Percentiles rank a stretch among this genome's conserved stretches.
phyloP scores from a whole-genome alignment of 306 rosid genomes.

The Medicago arabica region DNA sequence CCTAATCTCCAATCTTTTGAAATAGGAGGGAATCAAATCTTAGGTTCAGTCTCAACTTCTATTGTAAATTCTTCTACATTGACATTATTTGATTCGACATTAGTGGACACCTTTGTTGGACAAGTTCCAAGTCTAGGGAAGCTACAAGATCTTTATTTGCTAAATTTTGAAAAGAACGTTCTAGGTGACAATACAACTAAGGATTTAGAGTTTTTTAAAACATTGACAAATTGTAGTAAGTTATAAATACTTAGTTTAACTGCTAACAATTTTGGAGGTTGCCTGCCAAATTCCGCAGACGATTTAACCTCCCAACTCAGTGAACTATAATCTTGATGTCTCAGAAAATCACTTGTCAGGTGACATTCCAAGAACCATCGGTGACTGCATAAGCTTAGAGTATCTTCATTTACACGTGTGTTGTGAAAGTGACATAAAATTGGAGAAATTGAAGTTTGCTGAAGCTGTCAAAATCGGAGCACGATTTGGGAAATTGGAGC shows the following conservation, averaged over 20 bases:
- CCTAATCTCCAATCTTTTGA: too few species aligned
- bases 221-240: not conserved
- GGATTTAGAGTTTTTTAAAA: not conserved
- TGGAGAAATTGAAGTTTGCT: too few species aligned
- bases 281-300: not conserved
- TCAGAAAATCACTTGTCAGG: conserved; percentile 26
- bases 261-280: not conserved
- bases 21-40: too few species aligned
- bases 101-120: too few species aligned
- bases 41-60: too few species aligned
- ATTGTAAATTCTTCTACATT: too few species aligned
- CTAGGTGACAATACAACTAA: not conserved
- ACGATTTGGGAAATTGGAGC: too few species aligned
- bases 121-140: not conserved
- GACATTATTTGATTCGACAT: too few species aligned
- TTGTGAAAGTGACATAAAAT: too few species aligned
- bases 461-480: too few species aligned
- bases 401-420: conserved; percentile 22
- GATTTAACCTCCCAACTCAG: not conserved
- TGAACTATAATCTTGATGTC: not conserved
- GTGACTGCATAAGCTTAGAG: conserved; percentile 22
- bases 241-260: too few species aligned
- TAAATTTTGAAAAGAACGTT: too few species aligned
- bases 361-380: conserved; percentile 8
- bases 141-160: not conserved